phyloP scores from a whole-genome alignment of 148 eudicot species.

The Euryodendron excelsum region DNA sequence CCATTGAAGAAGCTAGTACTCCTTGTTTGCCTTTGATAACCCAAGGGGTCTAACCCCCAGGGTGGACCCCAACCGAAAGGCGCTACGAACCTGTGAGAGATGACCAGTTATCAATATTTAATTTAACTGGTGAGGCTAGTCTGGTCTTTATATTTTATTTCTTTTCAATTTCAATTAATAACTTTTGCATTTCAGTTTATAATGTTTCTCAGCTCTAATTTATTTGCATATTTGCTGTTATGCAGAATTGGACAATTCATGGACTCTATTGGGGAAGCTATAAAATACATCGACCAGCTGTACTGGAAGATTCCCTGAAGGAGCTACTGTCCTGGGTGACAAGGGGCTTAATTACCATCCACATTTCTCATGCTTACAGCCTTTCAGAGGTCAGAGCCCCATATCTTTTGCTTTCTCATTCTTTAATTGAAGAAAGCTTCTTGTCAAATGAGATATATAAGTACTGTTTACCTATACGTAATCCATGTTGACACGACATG shows the following conservation, averaged over 20 bases:
- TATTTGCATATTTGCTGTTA: conserved; percentile 10
- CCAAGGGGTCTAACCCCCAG: no score
- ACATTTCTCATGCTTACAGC: conserved; percentile 66
- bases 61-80: no score
- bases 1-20: not conserved
- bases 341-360: conserved; percentile 56
- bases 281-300: conserved; percentile 55
- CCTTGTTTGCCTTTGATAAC: not conserved
- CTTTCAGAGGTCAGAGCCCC: conserved; percentile 60
- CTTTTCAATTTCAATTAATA: not conserved
- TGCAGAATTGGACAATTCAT: conserved; percentile 97
- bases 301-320: conserved; percentile 68
- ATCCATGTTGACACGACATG: not conserved
- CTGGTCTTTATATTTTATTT: not conserved
- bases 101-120: not conserved
- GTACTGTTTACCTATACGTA: not conserved
- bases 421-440: not conserved
- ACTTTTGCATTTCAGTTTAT: not conserved
- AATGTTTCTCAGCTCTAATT: conserved; percentile 8
- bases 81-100: not conserved
- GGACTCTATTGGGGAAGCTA: conserved; percentile 98
- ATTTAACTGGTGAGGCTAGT: not conserved
- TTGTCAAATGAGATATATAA: conserved; percentile 4
- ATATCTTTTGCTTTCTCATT: not conserved
- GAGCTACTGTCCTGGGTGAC: conserved; percentile 81